A percentile compares a stretch with the other conserved stretches of the same genome.
Conservation (phyloP, 192 early-diverging fungal genomes). For the Chytriomyces sp. region DNA sequence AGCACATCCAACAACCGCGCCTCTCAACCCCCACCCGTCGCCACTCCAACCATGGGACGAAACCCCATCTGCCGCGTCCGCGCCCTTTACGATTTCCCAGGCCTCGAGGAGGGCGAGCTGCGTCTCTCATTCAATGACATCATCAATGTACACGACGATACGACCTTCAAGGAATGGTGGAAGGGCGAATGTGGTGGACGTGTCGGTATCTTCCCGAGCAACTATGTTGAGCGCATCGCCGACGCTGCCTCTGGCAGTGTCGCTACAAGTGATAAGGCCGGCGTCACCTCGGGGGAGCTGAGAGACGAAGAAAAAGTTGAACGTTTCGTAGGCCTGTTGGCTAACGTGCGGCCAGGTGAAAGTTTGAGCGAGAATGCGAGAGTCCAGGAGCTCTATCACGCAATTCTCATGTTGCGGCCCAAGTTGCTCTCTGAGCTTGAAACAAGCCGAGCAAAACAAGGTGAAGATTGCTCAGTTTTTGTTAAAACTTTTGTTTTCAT, state of each 20-base stretch:
- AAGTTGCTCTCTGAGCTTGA: constrained; percentile 86
- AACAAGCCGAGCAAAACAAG: constrained; percentile 80
- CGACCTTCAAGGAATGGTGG: constrained; percentile 98
- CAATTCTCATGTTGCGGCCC: constrained; percentile 79
- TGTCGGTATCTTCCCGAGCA: constrained; percentile 95
- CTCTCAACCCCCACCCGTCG: background rate
- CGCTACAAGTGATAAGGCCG: constrained; percentile 58
- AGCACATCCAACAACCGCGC: background rate
- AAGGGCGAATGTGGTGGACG: constrained; percentile 85
- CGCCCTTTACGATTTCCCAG: constrained; percentile 91
- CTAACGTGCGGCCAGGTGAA: constrained; percentile 77
- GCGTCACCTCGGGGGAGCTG: no score
- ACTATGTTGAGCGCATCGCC: constrained; percentile 78
- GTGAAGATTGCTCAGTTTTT: constrained; percentile 37
- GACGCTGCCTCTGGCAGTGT: constrained; percentile 14
- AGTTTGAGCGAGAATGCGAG: constrained; percentile 87
- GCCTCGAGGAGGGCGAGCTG: constrained; percentile 89
- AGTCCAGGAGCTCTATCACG: constrained; percentile 75
- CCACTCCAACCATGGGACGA: constrained; percentile 23
- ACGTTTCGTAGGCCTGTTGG: constrained; percentile 72
- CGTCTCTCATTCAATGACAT: constrained; percentile 86
- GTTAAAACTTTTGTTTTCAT: background rate
- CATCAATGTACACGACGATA: constrained; percentile 86
- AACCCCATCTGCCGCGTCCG: constrained; percentile 76
- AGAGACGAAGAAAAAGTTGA: constrained; percentile 76